phyloP scores from a whole-genome alignment of 2,329 filamentous ascomycete species.

The Penicillium sp. region DNA sequence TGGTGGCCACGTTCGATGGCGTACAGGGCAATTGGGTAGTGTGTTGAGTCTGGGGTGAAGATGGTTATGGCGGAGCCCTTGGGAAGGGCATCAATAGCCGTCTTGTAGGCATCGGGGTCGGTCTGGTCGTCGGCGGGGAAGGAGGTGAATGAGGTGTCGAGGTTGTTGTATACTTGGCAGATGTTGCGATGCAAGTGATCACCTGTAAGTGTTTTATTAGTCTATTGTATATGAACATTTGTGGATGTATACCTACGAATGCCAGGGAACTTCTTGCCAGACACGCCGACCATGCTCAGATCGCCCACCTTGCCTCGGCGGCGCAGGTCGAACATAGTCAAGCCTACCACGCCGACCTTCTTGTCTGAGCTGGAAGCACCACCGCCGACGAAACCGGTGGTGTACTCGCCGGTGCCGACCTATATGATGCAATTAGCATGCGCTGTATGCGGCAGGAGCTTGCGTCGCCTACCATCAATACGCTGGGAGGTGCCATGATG shows the following conservation, averaged over 20 bases:
- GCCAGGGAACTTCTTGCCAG: conserved; percentile 82
- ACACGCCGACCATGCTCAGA: conserved; percentile 84
- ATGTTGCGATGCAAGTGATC: conserved; percentile 86
- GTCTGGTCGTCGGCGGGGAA: conserved; percentile 68
- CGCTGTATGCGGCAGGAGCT: background rate
- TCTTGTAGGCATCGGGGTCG: conserved; percentile 80
- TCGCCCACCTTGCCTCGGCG: conserved; percentile 81
- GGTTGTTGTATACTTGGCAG: conserved; percentile 75
- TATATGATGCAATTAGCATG: conserved; percentile 27
- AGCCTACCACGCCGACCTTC: conserved; percentile 88
- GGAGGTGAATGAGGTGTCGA: conserved; percentile 81
- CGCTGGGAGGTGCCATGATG: conserved; percentile 58
- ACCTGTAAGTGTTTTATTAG: conserved; percentile 45
- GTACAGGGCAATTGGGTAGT: conserved; percentile 87
- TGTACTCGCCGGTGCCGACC: conserved; percentile 94
- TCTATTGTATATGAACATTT: conserved; percentile 2
- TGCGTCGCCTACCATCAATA: conserved; percentile 58
- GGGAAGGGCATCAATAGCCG: conserved; percentile 75
- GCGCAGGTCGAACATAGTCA: conserved; percentile 84
- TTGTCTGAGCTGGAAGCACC: conserved; percentile 85
- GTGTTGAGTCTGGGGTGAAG: conserved; percentile 90
- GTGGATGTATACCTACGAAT: conserved; percentile 60
- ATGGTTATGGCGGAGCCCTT: conserved; percentile 88
- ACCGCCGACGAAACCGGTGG: conserved; percentile 84
- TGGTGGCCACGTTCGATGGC: conserved; percentile 84